Percentiles rank a stretch among this genome's conserved stretches.
These are phyloP conservation scores for Aspergillus funiculosus DNA, from an alignment of 495 filamentous ascomycete species.

Conservation along the genomic window DNA sequence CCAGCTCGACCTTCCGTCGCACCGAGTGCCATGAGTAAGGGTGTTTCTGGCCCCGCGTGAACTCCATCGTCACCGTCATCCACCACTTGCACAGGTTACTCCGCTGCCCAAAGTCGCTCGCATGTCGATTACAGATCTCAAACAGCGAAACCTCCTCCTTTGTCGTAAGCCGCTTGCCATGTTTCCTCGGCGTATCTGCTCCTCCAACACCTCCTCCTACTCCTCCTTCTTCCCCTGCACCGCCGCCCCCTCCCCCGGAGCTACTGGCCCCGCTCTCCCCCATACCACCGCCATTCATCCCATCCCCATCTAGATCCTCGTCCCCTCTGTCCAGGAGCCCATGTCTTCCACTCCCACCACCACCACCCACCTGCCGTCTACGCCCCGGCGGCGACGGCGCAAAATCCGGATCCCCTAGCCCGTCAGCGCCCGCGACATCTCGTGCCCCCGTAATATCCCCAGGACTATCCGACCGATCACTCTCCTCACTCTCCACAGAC, in stretches of 20 bases:
- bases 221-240: no score
- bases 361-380: neutral
- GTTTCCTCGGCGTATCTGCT: constrained; percentile 26
- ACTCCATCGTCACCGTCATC: constrained; percentile 38
- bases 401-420: constrained; percentile 17
- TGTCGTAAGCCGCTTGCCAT: constrained; percentile 40
- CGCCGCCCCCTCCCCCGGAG: constrained; percentile 11
- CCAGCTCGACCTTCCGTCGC: constrained; percentile 41
- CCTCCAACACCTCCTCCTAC: no score
- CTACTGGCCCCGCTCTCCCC: constrained; percentile 4
- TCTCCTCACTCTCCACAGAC: constrained; percentile 18
- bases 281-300: neutral
- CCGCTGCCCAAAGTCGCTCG: constrained; percentile 37
- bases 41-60: constrained; percentile 35
- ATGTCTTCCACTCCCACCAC: constrained; percentile 1
- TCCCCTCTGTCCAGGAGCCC: neutral
- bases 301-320: constrained; percentile 5
- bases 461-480: constrained; percentile 19
- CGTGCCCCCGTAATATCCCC: constrained; percentile 13
- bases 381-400: constrained; percentile 6
- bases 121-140: constrained; percentile 40
- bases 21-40: constrained; percentile 46
- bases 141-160: constrained; percentile 42
- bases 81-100: constrained; percentile 47
- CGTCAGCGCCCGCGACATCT: constrained; percentile 13